Conservation (phyloP, 2,329 filamentous ascomycete genomes). For the Fusarium sulawesiense region DNA sequence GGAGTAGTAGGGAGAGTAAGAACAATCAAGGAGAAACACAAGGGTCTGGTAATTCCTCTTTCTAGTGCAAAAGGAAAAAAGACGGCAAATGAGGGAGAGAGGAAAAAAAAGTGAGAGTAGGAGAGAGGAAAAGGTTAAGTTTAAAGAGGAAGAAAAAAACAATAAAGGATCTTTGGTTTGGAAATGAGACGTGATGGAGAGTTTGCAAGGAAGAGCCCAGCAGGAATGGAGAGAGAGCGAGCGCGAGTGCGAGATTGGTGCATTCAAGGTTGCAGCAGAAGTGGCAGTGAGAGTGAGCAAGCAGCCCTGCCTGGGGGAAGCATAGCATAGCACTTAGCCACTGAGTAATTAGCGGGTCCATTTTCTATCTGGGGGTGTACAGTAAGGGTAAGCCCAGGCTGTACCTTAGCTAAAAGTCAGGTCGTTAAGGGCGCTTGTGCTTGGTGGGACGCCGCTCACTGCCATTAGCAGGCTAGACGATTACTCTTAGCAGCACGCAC, state of each 20-base stretch:
- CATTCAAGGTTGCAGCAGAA: slow-evolving; percentile 9
- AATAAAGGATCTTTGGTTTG: slow-evolving; percentile 6
- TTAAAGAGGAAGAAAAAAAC: slow-evolving; percentile 16
- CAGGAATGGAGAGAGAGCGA: slow-evolving; percentile 31
- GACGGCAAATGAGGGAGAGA: slow-evolving; percentile 21
- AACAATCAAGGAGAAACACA: slow-evolving; percentile 14
- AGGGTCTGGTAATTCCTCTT: background rate
- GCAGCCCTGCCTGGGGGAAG: background rate
- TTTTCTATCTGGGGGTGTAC: slow-evolving; percentile 3
- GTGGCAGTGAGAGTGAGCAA: slow-evolving; percentile 8
- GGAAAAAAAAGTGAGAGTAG: background rate
- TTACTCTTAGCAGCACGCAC: slow-evolving; percentile 4
- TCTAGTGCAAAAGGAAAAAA: slow-evolving; percentile 18
- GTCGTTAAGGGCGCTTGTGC: slow-evolving; percentile 19
- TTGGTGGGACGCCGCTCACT: slow-evolving; percentile 29
- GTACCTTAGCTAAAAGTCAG: background rate
- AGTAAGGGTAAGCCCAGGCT: background rate
- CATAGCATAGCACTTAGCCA: slow-evolving; percentile 28
- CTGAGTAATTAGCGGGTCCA: slow-evolving; percentile 28
- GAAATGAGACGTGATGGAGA: slow-evolving; percentile 32
- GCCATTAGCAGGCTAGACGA: slow-evolving; percentile 32
- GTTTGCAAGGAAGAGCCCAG: slow-evolving; percentile 21
- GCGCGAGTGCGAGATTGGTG: slow-evolving; percentile 26
- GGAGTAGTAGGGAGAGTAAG: slow-evolving; percentile 18
- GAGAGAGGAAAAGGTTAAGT: slow-evolving; percentile 19